Conservation (phyloP, 2,329 filamentous ascomycete genomes). For the Alternaria solani region DNA sequence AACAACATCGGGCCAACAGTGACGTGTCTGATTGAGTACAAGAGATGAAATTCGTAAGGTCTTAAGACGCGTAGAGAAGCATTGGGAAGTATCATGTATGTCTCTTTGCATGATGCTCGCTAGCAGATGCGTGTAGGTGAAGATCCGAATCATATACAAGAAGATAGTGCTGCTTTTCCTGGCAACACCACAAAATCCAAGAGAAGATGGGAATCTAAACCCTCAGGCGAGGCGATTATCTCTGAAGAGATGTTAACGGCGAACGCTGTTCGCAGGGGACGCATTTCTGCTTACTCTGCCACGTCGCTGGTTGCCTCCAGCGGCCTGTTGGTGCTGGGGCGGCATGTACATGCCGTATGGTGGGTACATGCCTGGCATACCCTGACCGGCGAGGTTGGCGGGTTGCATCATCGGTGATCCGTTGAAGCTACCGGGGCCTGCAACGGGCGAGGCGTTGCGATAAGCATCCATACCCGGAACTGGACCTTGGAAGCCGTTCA, state of each 20-base stretch:
- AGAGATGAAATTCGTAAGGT: slow-evolving; percentile 13
- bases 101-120: slow-evolving; percentile 26
- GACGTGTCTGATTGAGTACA: slow-evolving; percentile 2
- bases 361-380: slow-evolving; percentile 45
- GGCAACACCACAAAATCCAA: slow-evolving; percentile 24
- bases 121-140: slow-evolving; percentile 28
- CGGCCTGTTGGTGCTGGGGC: slow-evolving; percentile 52
- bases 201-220: slow-evolving; percentile 4
- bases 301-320: slow-evolving; percentile 60
- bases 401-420: slow-evolving; percentile 60
- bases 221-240: slow-evolving; percentile 27
- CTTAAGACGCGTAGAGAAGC: slow-evolving; percentile 15
- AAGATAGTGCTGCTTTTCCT: slow-evolving; percentile 25
- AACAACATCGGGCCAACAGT: not conserved
- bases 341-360: slow-evolving; percentile 63
- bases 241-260: slow-evolving; percentile 39
- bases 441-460: slow-evolving; percentile 53
- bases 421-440: slow-evolving; percentile 48
- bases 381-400: slow-evolving; percentile 53
- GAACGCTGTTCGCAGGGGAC: slow-evolving; percentile 26
- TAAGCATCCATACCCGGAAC: slow-evolving; percentile 56
- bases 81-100: slow-evolving; percentile 23
- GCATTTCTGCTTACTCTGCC: slow-evolving; percentile 59
- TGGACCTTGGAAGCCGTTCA: slow-evolving; percentile 53
- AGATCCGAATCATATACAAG: slow-evolving; percentile 39